Conservation (phyloP, 441 rosid genomes). For the Jatropha podagrica region DNA sequence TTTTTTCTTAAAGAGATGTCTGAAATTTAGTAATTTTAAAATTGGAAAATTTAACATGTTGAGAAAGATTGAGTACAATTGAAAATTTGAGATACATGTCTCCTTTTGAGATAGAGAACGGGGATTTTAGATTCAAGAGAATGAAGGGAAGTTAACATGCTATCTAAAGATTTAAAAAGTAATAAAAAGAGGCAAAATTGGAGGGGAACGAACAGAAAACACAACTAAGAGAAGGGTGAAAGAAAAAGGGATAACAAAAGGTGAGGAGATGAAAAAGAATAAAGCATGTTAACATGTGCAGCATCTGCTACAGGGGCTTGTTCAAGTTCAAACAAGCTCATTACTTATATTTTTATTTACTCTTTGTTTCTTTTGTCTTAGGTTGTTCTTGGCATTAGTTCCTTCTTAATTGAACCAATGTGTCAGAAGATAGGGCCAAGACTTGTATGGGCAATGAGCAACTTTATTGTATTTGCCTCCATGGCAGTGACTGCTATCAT, state of each 20-base stretch:
- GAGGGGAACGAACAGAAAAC: not conserved
- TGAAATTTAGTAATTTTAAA: not conserved
- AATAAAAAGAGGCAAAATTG: not conserved
- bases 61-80: slow-evolving; percentile 5
- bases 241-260: not conserved
- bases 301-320: not conserved
- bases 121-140: not conserved
- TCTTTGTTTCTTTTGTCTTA: slow-evolving; percentile 27
- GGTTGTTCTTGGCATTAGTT: slow-evolving; percentile 96
- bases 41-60: not conserved
- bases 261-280: not conserved
- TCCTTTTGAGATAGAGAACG: not conserved
- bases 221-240: not conserved
- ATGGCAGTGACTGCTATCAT: slow-evolving; percentile 81
- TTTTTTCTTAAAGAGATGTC: not conserved
- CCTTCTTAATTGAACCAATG: slow-evolving; percentile 86
- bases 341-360: slow-evolving; percentile 11
- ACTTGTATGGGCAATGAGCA: slow-evolving; percentile 90
- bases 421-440: slow-evolving; percentile 76
- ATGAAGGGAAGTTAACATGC: not conserved
- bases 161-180: not conserved
- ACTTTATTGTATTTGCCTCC: slow-evolving; percentile 76
- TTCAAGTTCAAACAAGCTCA: slow-evolving; percentile 5
- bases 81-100: slow-evolving; percentile 1
- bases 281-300: not conserved